phyloP scores from a whole-genome alignment of 2,329 filamentous ascomycete genomes.

The Samsoniella hepiali region DNA sequence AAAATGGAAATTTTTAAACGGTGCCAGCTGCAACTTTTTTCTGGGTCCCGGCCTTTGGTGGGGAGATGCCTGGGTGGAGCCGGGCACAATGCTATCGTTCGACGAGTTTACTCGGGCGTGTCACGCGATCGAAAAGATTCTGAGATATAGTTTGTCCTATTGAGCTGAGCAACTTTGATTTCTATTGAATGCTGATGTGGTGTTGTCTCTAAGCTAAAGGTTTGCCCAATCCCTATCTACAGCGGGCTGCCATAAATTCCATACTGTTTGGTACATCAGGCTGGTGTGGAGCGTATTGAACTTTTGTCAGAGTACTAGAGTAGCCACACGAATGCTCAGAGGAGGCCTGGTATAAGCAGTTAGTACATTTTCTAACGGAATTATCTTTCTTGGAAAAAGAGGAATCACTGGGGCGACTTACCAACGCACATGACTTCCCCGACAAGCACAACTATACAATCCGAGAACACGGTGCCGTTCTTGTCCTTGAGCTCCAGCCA shows the following conservation, averaged over 20 bases:
- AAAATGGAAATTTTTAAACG: constrained; percentile 6
- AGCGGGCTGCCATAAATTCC: too few relatives aligned
- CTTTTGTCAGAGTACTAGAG: too few relatives aligned
- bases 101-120: neutral
- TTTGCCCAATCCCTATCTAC: too few relatives aligned
- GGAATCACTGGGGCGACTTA: neutral
- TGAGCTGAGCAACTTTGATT: too few relatives aligned
- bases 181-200: too few relatives aligned
- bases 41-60: constrained; percentile 12
- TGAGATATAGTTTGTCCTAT: too few relatives aligned
- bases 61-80: neutral
- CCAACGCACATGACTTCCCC: neutral
- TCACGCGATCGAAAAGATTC: neutral
- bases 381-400: neutral
- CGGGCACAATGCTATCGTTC: neutral
- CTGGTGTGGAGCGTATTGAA: too few relatives aligned
- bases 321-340: too few relatives aligned
- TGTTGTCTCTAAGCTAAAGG: too few relatives aligned
- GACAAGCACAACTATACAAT: neutral
- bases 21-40: constrained; percentile 15
- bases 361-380: too few relatives aligned
- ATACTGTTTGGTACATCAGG: too few relatives aligned
- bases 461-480: neutral
- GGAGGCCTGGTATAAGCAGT: too few relatives aligned
- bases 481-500: neutral